These are phyloP conservation scores for Setomelanomma holmii DNA, from an alignment of 2,329 filamentous ascomycete genomes.

Conservation along the genomic window DNA sequence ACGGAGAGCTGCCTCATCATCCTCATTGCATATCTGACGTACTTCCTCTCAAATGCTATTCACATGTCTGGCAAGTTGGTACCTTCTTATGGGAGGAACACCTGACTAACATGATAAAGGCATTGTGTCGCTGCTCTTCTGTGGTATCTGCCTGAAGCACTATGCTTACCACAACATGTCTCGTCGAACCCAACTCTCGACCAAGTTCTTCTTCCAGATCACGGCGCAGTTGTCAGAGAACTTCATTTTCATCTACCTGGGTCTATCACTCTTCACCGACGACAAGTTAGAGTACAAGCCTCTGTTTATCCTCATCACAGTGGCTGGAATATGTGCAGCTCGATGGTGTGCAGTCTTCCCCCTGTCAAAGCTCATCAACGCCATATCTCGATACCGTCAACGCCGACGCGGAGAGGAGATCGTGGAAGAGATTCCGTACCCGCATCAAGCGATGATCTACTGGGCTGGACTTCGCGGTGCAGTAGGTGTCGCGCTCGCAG, in stretches of 20 bases:
- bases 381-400: conserved; percentile 87
- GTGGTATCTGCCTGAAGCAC: conserved; percentile 97
- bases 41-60: conserved; percentile 96
- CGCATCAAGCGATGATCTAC: conserved; percentile 99
- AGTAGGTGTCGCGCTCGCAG: conserved; percentile 92
- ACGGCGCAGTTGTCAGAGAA: conserved; percentile 96
- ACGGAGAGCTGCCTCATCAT: conserved; percentile 96
- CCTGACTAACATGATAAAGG: conserved; percentile 59
- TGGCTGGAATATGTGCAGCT: conserved; percentile 88
- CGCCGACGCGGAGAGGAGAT: conserved; percentile 73
- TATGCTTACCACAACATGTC: conserved; percentile 99
- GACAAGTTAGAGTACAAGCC: conserved; percentile 88
- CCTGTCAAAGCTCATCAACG: conserved; percentile 87
- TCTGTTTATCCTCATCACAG: conserved; percentile 90
- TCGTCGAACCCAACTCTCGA: conserved; percentile 92
- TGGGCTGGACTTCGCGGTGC: conserved; percentile 96
- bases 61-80: conserved; percentile 83
- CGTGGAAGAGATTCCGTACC: conserved; percentile 83
- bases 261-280: conserved; percentile 92
- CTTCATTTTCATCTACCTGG: conserved; percentile 99
- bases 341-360: conserved; percentile 96
- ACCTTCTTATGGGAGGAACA: neutral
- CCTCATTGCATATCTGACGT: conserved; percentile 92
- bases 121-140: conserved; percentile 96
- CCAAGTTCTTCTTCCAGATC: conserved; percentile 96